Percentiles rank a stretch among this genome's conserved stretches.
Conservation (phyloP, 2,329 filamentous ascomycete genomes). For the Claviceps maximensis region DNA sequence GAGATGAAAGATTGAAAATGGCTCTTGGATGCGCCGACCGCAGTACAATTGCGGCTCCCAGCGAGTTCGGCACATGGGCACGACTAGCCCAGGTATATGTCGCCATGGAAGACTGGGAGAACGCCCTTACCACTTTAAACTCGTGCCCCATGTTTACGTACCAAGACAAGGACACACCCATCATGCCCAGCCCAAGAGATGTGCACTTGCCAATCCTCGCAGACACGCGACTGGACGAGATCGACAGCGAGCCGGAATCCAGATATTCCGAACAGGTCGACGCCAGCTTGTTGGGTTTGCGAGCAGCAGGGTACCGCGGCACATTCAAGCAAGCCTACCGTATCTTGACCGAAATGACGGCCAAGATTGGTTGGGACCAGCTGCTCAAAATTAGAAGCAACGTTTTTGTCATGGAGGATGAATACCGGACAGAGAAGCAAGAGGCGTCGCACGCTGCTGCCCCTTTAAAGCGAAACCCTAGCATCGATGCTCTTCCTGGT, state of each 20-base stretch:
- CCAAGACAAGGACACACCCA: conserved; percentile 90
- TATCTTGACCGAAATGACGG: conserved; percentile 87
- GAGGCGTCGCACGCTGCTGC: conserved; percentile 31
- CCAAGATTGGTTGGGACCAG: conserved; percentile 96
- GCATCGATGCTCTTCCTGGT: conserved; percentile 64
- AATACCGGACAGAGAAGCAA: conserved; percentile 83
- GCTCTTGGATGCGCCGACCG: conserved; percentile 88
- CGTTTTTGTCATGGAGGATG: conserved; percentile 99
- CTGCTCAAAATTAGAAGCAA: conserved; percentile 87
- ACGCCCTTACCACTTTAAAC: conserved; percentile 87
- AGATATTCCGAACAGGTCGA: conserved; percentile 78
- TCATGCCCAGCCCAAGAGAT: conserved; percentile 85
- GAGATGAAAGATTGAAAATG: conserved; percentile 61
- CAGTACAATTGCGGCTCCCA: conserved; percentile 87
- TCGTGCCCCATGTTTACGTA: conserved; percentile 99
- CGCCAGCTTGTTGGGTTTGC: conserved; percentile 69
- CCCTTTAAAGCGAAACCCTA: conserved; percentile 54
- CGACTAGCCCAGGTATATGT: conserved; percentile 88
- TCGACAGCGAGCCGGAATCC: conserved; percentile 79
- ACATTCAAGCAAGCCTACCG: conserved; percentile 93
- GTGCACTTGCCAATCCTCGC: conserved; percentile 76
- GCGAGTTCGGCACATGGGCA: conserved; percentile 96
- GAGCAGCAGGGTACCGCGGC: conserved; percentile 81
- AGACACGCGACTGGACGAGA: conserved; percentile 87
- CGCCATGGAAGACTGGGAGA: conserved; percentile 87